Evolutionary conservation across 2,329 filamentous ascomycete genomes (phyloP), one percentile per base, ranked within the genome.

Genomic region (Passalora sequoiae): DNA sequence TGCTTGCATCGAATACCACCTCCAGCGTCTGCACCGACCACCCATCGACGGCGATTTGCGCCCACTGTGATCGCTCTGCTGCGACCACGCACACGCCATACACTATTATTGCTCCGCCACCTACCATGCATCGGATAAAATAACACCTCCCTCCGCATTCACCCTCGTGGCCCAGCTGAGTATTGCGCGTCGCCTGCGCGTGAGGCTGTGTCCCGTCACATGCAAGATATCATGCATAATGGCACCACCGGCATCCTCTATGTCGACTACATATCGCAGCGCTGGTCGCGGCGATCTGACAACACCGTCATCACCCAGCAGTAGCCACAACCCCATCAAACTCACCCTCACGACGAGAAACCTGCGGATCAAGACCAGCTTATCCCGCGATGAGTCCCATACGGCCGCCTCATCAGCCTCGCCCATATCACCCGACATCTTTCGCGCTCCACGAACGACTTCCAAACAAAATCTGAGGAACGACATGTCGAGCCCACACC

Each of bases 271-370:
- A 12, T 16, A 41, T 24, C 40, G 42, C 45, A 51, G 45, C 43
- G 47, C 53, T 43, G 51, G 45, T 31, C 53, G 49, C 51, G 50
- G 45, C 51, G 51, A 46, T 20, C 28, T 24, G 4, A 25, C 37
- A 9, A 47, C 30, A 24, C 40, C 42, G 16, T 37, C 41, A 17
- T 25, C 32, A 40, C 44, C 38, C 24, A 40, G 28, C 44, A 40
- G 40, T 19, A 33, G 25, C 30, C 28, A 27, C n/a, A 29, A 15
- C 13, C 40, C 39, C 27, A 37, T 49, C 27, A 45, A 51, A 25
- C 41, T 48, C 38, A 46, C 41, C 10, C 40, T 51, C 30, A 46
- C 47, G 3, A 49, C 45, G 10, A 43, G 41, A 13, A 50, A 43
- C 29, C 30, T 51, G 24, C 44, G 44, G 22, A 44, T 43, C 13